Evolutionary conservation across 176 grass and related monocot genomes (phyloP), one percentile per base, ranked within the genome.

Genomic region (Chloris gayana): DNA sequence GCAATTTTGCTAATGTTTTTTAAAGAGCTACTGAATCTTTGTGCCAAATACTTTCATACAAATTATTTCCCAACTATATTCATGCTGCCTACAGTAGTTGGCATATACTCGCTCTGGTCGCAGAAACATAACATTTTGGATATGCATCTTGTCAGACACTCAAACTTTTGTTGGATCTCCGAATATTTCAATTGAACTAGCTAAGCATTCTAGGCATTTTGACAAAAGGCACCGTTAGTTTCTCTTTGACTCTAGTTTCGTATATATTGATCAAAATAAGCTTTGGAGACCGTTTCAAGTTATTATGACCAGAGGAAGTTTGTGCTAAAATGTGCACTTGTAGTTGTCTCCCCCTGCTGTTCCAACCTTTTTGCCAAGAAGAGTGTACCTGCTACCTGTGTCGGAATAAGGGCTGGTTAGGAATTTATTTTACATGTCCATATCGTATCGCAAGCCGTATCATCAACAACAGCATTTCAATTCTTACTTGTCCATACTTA

Each of bases 21-120:
- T 33, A 67, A 75, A 24, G 51, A 67, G 17, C 32, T 68, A 17
- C 1, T 18, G 32, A 34, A 34, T 34, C 26, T 7, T 42, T 30
- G 9, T 22, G 38, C 30, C 25, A 1, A 5, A 69, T 84, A 49
- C 50, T 50, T 77, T 47, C 21, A 76, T 27, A 51, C 24, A 46
- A 0, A 60, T 38, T 61, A 39, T 84, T 22, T 50, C 8, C n/a
- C 54, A 64, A 66, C n/a, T 73, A 38, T 34, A 64, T 62, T 66
- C 29, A 35, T 51, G 65, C 10, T 21, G 21, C 35, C 35, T 37
- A 37, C 7, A 5, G 35, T 3, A 37, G 35, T 67, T 51, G 14
- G 3, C 42, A 51, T 78, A 25, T 65, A 22, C 58, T 61, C 58
- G 3, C 58, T 61, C 57, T 21, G 57, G 24, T 27, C 58, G 29